Evolutionary conservation across 225 moss, liverwort and hornwort genomes (phyloP).

Genomic region (Pleurozium schreberi): DNA sequence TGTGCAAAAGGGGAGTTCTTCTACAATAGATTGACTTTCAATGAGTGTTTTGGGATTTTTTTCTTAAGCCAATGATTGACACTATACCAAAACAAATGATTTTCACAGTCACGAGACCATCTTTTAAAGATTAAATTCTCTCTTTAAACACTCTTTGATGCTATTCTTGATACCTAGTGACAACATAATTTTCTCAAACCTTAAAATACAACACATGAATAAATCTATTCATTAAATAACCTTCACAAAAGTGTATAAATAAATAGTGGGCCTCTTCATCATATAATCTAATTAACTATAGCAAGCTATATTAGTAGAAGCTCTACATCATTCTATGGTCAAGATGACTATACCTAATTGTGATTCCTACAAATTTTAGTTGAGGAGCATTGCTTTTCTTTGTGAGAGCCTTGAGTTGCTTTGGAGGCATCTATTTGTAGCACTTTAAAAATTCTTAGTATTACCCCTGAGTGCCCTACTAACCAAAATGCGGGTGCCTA

Average conservation of each 20-base stretch:
- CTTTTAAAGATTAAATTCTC: too few species aligned
- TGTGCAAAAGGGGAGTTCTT: too few species aligned
- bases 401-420: rapidly evolving
- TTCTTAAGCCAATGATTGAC: too few species aligned
- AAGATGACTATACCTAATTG: background rate
- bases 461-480: too few species aligned
- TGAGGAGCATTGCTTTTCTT: background rate
- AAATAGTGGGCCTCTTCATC: background rate
- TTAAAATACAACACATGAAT: rapidly evolving
- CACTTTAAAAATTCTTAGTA: background rate
- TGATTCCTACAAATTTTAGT: rapidly evolving
- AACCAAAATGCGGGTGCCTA: too few species aligned
- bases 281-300: background rate
- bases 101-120: too few species aligned
- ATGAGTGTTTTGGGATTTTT: too few species aligned
- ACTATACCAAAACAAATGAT: too few species aligned
- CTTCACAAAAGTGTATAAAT: rapidly evolving
- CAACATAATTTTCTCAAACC: background rate
- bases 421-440: rapidly evolving
- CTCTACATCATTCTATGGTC: rapidly evolving
- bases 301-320: rapidly evolving
- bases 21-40: too few species aligned
- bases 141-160: rapidly evolving
- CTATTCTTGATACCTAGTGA: rapidly evolving
- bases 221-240: too few species aligned